Conservation (phyloP, 73 alveolate genomes). For the Tetrahymena borealis region DNA sequence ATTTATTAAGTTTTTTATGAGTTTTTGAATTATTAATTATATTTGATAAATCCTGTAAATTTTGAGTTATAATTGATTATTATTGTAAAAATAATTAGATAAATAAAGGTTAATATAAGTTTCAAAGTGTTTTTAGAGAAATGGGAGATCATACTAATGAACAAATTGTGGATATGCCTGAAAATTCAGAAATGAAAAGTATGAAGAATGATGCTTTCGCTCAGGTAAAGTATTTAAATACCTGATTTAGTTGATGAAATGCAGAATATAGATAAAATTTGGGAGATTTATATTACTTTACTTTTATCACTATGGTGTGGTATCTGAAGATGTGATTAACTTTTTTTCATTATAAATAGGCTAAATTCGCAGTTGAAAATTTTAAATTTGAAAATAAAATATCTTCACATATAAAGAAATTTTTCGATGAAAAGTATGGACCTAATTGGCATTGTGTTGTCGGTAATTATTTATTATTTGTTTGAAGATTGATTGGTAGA, state of each 20-base stretch:
- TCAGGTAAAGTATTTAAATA: background rate
- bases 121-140: background rate
- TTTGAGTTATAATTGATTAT: background rate
- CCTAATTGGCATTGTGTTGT: conserved; percentile 78
- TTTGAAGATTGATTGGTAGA: background rate
- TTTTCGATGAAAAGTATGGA: conserved; percentile 92
- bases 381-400: conserved; percentile 81
- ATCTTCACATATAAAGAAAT: conserved; percentile 79
- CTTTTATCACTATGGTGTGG: background rate
- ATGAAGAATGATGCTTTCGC: conserved; percentile 38
- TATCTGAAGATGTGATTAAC: background rate
- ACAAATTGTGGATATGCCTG: conserved; percentile 40
- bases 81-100: background rate
- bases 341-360: background rate
- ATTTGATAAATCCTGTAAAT: background rate
- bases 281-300: background rate
- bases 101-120: background rate
- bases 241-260: background rate
- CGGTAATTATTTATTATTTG: background rate
- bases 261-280: background rate
- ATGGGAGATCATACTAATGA: conserved; percentile 30
- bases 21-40: background rate
- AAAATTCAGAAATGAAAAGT: conserved; percentile 37
- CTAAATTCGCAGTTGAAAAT: conserved; percentile 64
- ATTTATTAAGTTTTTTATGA: background rate